Base-by-base conservation (phyloP, 352 stramenopile genomes). In the Phytophthora macrochlamydospora region DNA sequence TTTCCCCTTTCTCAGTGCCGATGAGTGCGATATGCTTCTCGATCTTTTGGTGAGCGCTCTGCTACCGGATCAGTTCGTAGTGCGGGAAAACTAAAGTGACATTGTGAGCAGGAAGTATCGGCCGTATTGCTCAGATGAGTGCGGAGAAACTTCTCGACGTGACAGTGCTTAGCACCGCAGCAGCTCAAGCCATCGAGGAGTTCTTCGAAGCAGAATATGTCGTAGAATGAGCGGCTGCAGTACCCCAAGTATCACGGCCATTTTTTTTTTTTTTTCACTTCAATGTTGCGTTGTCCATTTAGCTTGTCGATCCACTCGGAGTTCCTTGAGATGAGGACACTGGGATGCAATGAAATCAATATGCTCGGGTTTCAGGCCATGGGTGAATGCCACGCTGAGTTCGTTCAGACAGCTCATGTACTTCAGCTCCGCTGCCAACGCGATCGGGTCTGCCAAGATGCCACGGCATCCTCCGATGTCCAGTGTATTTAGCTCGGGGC, bases 1-100 rank as follows among this genome's bases (percentile, higher is more conserved):
- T 85, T 93, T 46, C n/a, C 69, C 71, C 13, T 90, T 90, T 44
- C 64, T 93, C 18, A 82, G 58, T 37, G 45, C 52, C 3, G 84
- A 89, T 53, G 84, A 93, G 38, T 90, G 78, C 38, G 84, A 93
- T 28, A 93, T 93, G 84, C 71, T 93, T 8, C 69, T 93, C n/a
- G 84, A 91, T 50, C 54, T 30, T 93, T 90, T 44, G 84, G 84
- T 89, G 42, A n/a, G 70, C 62, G 14, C 35, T 45, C 7, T 30
- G 56, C 12, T 7, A 59, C 0, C 46, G 18, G 18, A 24, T 24
- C 18, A 24, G 18, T 24, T 24, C 18, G 18, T 24, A 24, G 18
- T 24, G 18, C 18, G 18, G 18, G 18, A 24, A 24, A 24, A 32
- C 43, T 72, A 14, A 72, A 44, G 12, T 28, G 31, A 65, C 31